Evolutionary conservation across 371 early-diverging fungal species (phyloP), one percentile per base, ranked within the genome.

Genomic region (Mortierella sp.): DNA sequence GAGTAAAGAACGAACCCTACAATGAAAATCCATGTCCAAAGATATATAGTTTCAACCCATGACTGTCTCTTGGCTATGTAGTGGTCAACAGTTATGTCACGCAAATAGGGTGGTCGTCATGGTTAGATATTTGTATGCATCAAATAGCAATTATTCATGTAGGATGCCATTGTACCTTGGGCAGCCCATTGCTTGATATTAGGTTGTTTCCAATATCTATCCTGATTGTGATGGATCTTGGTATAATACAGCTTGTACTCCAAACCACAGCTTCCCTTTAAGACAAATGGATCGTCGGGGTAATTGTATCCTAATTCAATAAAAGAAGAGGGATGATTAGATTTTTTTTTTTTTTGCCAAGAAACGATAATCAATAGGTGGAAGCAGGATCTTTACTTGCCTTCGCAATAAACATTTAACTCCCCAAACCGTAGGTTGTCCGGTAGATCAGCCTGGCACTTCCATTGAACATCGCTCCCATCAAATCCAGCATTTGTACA

Each of bases 231-330:
- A n/a, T 49, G 58, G 22, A 49, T 15, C 37, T 70, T 67, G 12
- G 85, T 87, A 28, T 76, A 82, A 55, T 82, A 59, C 5, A 89
- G 74, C 10, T 84, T 83, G 67, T 89, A 90, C 51, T 89, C 89
- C 19, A 90, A 75, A 10, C 89, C 89, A 66, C 90, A 89, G 29
- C 85, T 85, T 23, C 89, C 89, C 7, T 75, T 85, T 29, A 89
- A 75, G 10, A 90, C 69, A 63, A 85, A 89, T 12, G 86, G 86
- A 60, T 90, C 90, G 10, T 86, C 86, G 3, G 85, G 77, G 58
- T 85, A 63, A 19, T 72, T 72, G 53, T 83, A 89, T 0, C 89
- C 77, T 76, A 62, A 3, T 0, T n/a, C n/a, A n/a, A 15, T 29
- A 43, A 32, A 5, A 19, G n/a, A 3, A 28, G 17, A 8, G 49